phyloP scores from a whole-genome alignment of 2,329 filamentous ascomycete species.

The Fusarium sp. region DNA sequence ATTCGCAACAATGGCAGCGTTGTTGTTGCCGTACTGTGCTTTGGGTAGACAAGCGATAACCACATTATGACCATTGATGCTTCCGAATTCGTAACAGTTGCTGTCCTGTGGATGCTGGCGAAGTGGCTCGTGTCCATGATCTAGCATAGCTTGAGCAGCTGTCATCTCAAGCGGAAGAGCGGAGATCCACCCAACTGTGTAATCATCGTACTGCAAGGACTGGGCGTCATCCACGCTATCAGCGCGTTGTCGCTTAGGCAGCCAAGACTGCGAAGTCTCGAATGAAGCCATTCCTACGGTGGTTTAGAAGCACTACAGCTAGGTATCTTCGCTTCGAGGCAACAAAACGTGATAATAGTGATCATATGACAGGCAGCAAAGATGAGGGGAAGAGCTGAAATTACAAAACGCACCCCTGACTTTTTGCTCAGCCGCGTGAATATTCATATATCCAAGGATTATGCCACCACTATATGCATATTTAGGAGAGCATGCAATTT shows the following conservation, averaged over 20 bases:
- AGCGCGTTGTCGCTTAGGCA: not conserved
- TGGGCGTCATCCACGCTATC: not conserved
- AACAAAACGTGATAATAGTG: fast-evolving
- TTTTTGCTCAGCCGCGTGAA: not conserved
- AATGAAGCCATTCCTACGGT: not conserved
- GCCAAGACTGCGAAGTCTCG: not conserved
- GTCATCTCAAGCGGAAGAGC: constrained; percentile 43
- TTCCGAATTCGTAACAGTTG: constrained; percentile 41
- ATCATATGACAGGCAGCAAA: fast-evolving
- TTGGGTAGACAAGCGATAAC: constrained; percentile 42
- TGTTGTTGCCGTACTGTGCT: constrained; percentile 32
- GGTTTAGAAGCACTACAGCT: fast-evolving
- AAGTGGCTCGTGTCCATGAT: constrained; percentile 32
- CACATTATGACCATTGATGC: constrained; percentile 37
- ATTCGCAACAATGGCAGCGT: constrained; percentile 40
- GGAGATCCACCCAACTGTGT: constrained; percentile 48
- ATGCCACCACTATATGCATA: not conserved
- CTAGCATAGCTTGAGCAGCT: constrained; percentile 44
- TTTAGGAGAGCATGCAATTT: fast-evolving
- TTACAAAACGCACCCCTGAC: not conserved
- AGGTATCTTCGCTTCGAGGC: fast-evolving
- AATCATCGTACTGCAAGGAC: constrained; percentile 2
- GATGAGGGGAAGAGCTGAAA: not conserved
- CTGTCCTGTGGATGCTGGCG: constrained; percentile 12
- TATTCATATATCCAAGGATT: not conserved